Percentiles rank a stretch among this genome's conserved stretches.
Conservation (phyloP, 2,329 filamentous ascomycete genomes). For the Xylaria sp. region DNA sequence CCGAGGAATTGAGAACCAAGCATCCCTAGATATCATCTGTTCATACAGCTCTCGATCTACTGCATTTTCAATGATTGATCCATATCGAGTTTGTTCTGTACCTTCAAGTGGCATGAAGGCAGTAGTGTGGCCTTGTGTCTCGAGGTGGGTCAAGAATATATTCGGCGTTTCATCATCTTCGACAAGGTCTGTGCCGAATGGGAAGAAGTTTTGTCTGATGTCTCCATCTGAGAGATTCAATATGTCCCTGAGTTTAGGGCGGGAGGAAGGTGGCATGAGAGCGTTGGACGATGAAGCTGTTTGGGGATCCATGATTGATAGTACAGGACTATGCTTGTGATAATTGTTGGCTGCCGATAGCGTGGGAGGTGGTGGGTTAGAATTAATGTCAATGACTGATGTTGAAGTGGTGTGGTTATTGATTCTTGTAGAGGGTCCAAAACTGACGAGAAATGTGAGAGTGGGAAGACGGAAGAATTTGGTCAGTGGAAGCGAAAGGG, state of each 20-base stretch:
- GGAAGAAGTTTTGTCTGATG: neutral
- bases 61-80: constrained; percentile 8
- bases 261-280: too few species aligned
- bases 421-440: neutral
- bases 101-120: constrained; percentile 27
- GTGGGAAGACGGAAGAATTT: neutral
- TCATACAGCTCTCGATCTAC: neutral
- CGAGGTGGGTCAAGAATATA: neutral
- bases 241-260: neutral
- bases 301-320: neutral
- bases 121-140: neutral
- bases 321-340: neutral
- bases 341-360: neutral
- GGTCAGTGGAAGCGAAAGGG: neutral
- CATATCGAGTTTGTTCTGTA: constrained; percentile 30
- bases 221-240: neutral
- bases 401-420: neutral
- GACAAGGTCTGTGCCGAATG: neutral
- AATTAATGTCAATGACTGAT: neutral
- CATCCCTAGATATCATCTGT: neutral
- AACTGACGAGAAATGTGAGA: neutral
- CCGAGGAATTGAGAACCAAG: neutral
- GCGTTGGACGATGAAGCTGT: too few species aligned
- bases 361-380: neutral
- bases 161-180: neutral